Conservation (phyloP, 371 early-diverging fungal genomes). For the Haplosporangium sp. region DNA sequence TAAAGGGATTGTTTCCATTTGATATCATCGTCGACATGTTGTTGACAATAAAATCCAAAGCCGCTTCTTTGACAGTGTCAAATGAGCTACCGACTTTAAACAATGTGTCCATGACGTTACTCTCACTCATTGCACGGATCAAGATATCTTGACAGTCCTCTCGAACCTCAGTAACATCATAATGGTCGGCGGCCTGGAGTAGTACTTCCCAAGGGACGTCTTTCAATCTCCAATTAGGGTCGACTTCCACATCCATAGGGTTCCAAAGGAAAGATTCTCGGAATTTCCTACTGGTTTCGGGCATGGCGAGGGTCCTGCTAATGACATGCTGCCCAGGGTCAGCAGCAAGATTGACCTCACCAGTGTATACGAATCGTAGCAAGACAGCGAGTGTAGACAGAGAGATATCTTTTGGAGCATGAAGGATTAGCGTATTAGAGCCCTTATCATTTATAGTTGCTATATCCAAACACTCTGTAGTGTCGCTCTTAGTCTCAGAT, state of each 20-base stretch:
- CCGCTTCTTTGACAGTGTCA: conserved; percentile 2
- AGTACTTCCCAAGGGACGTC: conserved; percentile 17
- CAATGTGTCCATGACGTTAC: neutral
- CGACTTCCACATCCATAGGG: neutral
- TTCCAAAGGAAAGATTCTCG: neutral
- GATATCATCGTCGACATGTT: neutral
- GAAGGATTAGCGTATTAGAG: neutral
- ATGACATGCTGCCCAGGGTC: conserved; percentile 7
- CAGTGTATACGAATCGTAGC: conserved; percentile 20
- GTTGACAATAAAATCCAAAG: neutral
- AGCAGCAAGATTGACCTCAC: conserved; percentile 1
- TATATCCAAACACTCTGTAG: too few relatives aligned
- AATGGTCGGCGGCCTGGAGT: conserved; percentile 1
- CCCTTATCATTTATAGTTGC: neutral
- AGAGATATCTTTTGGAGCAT: neutral
- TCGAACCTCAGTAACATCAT: conserved; percentile 1
- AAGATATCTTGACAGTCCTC: neutral
- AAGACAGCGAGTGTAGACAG: conserved; percentile 16
- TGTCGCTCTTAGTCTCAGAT: neutral
- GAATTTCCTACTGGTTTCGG: neutral
- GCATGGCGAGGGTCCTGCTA: neutral
- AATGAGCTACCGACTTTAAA: conserved; percentile 1
- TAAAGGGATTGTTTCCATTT: neutral
- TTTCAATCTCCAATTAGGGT: neutral
- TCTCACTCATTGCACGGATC: neutral